Evolutionary conservation across 1,284 basidiomycete species (phyloP).

Genomic region (Caloboletus firmus): DNA sequence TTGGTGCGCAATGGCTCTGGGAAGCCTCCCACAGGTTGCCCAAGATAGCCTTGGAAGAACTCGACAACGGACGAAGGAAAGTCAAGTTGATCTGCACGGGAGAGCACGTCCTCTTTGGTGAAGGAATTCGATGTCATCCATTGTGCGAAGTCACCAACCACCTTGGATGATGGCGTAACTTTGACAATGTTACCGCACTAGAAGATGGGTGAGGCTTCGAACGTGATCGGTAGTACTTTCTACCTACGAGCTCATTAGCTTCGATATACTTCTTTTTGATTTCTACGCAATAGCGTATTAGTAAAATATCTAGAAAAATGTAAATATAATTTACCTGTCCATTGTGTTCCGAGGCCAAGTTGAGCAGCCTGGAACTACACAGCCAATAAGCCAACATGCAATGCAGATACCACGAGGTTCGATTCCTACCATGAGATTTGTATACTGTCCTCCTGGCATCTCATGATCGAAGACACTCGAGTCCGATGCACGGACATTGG

Average conservation of each 20-base stretch:
- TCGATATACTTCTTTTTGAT: conserved; percentile 99
- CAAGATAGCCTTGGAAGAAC: conserved; percentile 98
- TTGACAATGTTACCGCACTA: conserved; percentile 98
- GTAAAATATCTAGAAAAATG: conserved; percentile 7
- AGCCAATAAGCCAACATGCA: conserved; percentile 21
- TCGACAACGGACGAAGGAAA: conserved; percentile 97
- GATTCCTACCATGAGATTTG: conserved; percentile 80
- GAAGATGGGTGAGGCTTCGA: conserved; percentile 15
- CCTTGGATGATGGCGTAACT: conserved; percentile 99
- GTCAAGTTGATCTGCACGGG: conserved; percentile 87
- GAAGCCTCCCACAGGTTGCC: conserved; percentile 97
- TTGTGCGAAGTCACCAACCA: conserved; percentile 98
- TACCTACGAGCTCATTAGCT: conserved; percentile 84
- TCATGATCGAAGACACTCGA: conserved; percentile 99
- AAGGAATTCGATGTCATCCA: conserved; percentile 98
- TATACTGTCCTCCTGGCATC: conserved; percentile 99
- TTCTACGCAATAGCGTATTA: conserved; percentile 48
- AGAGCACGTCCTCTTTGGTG: conserved; percentile 82
- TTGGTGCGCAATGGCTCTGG: conserved; percentile 92
- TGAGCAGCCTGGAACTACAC: conserved; percentile 96
- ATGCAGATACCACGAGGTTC: conserved; percentile 11
- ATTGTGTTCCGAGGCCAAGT: conserved; percentile 95
- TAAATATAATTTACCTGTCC: conserved; percentile 62
- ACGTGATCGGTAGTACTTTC: conserved; percentile 9
- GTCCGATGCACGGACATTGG: conserved; percentile 95